These are phyloP conservation scores for Microcos paniculata DNA, from an alignment of 345 rosid species.

Conservation along the genomic window DNA sequence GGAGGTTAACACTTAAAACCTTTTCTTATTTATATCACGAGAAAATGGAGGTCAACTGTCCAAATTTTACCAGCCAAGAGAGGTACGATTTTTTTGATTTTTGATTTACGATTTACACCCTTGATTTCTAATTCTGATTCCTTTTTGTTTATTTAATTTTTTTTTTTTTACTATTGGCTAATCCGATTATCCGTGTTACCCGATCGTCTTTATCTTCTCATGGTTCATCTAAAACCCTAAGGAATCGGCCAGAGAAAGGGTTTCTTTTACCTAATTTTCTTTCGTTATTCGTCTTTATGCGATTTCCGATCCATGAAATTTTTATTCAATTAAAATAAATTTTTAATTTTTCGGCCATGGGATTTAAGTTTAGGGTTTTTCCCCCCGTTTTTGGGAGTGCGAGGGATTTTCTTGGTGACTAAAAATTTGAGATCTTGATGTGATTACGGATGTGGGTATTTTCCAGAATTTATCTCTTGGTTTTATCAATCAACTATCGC, in stretches of 20 bases:
- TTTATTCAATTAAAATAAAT: not conserved
- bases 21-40: not conserved
- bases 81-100: slow-evolving; percentile 1
- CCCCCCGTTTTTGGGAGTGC: not conserved
- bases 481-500: not conserved
- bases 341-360: not conserved
- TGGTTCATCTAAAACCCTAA: not conserved
- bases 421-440: not conserved
- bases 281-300: not conserved
- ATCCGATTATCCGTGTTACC: not conserved
- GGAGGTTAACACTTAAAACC: not conserved
- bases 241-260: not conserved
- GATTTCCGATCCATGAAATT: not conserved
- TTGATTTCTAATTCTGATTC: not conserved
- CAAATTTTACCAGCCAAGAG: not conserved
- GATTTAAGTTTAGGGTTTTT: not conserved
- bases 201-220: too few species aligned
- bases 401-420: not conserved
- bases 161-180: not conserved
- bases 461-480: not conserved
- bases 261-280: not conserved
- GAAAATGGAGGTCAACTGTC: not conserved
- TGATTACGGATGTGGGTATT: not conserved
- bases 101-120: not conserved
- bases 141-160: not conserved